Evolutionary conservation across 768 basidiomycete species (phyloP), one percentile per base, ranked within the genome.

Genomic region (Porphyrellus cyaneotinctus): DNA sequence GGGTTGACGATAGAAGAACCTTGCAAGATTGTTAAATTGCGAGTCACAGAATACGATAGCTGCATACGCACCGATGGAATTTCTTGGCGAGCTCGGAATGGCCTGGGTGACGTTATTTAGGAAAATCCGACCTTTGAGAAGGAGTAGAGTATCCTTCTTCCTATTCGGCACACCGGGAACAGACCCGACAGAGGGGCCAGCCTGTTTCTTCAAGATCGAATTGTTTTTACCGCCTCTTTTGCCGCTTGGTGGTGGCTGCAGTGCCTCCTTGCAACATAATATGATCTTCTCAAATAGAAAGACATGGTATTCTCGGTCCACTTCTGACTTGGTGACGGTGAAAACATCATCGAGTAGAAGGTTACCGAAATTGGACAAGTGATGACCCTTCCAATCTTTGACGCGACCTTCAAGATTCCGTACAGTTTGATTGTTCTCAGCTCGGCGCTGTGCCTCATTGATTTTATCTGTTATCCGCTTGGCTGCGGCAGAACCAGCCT

Each of bases 201-300:
- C 70, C 58, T 88, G 87, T 71, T 94, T 95, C 78, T 95, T 92
- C 55, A 97, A 70, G 45, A 97, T 82, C 8, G 91, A 91, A 51
- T 90, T 89, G 64, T 79, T 93, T 78, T 97, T 97, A 60, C 79
- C 77, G 35, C 74, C 75, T 71, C 91, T 90, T 69, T 81, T 83
- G 36, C 79, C 77, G 56, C 79, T 83, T 32, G 78, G 75, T 12
- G 79, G 75, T 7, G 78, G 77, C 6, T 77, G 76, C 15, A 78
- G 65, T 7, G 88, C 87, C 69, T 98, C 97, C 70, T 98, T 98
- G 78, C 97, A 98, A 72, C 97, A 99, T 20, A 98, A 80, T 59
- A 99, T 93, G 70, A 99, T 99, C 75, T 93, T 93, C 74, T 98
- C 95, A 60, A 99, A 99, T 32, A 99, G 77, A 79, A 97, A 99